Conservation (phyloP, 106 monocot species). For the Allium cepa region DNA sequence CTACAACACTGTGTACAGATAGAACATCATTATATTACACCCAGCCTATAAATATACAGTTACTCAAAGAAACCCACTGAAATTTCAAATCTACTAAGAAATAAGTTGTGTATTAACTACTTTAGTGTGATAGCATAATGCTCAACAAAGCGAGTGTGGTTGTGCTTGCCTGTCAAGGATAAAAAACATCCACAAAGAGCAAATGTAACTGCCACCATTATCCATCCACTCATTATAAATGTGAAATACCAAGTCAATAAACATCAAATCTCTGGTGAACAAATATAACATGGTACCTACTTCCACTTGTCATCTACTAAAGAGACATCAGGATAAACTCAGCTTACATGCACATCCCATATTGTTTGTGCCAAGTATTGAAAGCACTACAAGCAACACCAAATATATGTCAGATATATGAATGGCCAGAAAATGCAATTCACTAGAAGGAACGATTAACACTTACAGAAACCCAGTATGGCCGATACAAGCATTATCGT, state of each 20-base stretch:
- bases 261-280: background rate
- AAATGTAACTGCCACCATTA: constrained; percentile 67
- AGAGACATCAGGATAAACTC: background rate
- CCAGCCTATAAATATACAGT: background rate
- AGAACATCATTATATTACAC: background rate
- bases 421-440: background rate
- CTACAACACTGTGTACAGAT: constrained; percentile 37
- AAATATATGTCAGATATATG: background rate
- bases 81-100: background rate
- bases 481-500: constrained; percentile 60
- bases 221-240: constrained; percentile 70
- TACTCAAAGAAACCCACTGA: too few species aligned
- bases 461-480: constrained; percentile 70
- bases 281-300: too few species aligned
- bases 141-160: background rate
- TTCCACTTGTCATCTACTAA: background rate
- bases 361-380: constrained; percentile 31
- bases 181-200: constrained; percentile 66
- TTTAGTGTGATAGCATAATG: background rate
- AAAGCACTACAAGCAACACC: constrained; percentile 41
- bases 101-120: background rate
- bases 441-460: constrained; percentile 3
- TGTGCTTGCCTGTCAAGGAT: constrained; percentile 54
- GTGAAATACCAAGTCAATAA: constrained; percentile 26
- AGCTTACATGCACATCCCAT: constrained; percentile 72